phyloP scores from a whole-genome alignment of 306 rosid species.

The Abrus pulchellus region DNA sequence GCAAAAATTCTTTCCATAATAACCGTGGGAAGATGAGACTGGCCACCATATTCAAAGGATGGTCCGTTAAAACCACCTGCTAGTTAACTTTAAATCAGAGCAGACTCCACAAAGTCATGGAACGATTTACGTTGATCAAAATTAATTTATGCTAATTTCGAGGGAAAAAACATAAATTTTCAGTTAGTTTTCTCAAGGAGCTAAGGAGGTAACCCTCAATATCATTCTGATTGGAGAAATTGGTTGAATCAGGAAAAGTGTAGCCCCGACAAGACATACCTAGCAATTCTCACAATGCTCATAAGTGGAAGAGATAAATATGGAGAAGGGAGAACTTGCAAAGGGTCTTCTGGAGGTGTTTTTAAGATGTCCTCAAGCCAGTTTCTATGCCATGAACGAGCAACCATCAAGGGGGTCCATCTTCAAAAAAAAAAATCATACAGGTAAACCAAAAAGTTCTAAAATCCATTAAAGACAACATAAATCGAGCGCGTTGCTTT shows the following conservation, averaged over 20 bases:
- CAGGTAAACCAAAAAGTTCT: conserved; percentile 33
- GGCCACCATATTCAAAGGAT: conserved; percentile 20
- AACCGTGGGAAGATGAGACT: neutral
- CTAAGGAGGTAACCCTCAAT: conserved; percentile 4
- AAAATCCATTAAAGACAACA: conserved; percentile 29
- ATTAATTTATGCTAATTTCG: conserved; percentile 7
- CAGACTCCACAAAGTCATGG: conserved; percentile 24
- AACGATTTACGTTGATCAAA: conserved; percentile 1
- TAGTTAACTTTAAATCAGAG: conserved; percentile 17
- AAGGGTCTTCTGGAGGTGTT: conserved; percentile 58
- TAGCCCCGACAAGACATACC: conserved; percentile 58
- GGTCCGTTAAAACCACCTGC: neutral
- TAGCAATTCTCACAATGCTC: conserved; percentile 90
- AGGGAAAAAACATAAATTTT: neutral
- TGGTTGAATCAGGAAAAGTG: conserved; percentile 12
- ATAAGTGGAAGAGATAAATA: conserved; percentile 86
- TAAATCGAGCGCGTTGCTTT: neutral
- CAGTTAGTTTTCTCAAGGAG: conserved; percentile 12
- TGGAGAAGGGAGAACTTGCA: conserved; percentile 74
- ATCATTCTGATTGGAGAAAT: conserved; percentile 8
- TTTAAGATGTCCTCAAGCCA: conserved; percentile 83
- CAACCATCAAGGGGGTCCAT: conserved; percentile 92
- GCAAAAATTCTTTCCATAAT: neutral
- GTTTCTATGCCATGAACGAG: conserved; percentile 88
- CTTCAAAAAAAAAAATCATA: conserved; percentile 62